Percentiles rank a stretch among this genome's conserved stretches.
These are phyloP conservation scores for Globisporangium emineosum DNA, from an alignment of 352 stramenopile species.

Conservation along the genomic window DNA sequence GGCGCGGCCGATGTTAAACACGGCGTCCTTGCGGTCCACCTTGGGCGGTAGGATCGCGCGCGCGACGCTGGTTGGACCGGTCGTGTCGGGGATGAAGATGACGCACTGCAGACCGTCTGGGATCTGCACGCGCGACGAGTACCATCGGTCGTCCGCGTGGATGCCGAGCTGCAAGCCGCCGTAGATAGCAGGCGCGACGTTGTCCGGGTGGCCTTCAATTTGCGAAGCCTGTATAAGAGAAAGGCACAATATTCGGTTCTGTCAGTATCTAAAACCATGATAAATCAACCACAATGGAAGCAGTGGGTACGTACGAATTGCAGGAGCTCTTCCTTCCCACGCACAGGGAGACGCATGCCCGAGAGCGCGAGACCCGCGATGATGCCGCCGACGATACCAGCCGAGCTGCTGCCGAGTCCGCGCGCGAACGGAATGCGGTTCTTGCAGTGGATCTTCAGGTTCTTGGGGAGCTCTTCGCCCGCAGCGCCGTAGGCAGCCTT, in stretches of 20 bases:
- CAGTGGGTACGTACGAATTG: slow-evolving; percentile 71
- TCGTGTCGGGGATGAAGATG: slow-evolving; percentile 98
- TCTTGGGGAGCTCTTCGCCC: slow-evolving; percentile 89
- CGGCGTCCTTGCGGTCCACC: slow-evolving; percentile 90
- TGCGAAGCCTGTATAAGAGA: slow-evolving; percentile 66
- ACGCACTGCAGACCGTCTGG: slow-evolving; percentile 96
- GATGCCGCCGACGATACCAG: slow-evolving; percentile 98
- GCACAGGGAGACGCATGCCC: slow-evolving; percentile 90
- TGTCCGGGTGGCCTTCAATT: slow-evolving; percentile 99
- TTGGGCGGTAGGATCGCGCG: slow-evolving; percentile 91
- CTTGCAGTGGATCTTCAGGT: slow-evolving; percentile 96
- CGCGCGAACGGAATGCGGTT: slow-evolving; percentile 97
- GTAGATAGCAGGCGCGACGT: slow-evolving; percentile 98
- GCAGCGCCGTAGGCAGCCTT: slow-evolving; percentile 95
- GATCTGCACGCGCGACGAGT: slow-evolving; percentile 95
- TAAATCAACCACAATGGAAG: background rate
- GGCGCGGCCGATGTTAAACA: slow-evolving; percentile 96
- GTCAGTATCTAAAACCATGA: background rate
- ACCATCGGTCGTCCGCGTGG: slow-evolving; percentile 94
- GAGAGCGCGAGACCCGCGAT: slow-evolving; percentile 97
- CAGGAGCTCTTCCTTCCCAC: slow-evolving; percentile 92
- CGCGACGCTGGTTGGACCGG: slow-evolving; percentile 92
- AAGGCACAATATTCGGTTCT: background rate
- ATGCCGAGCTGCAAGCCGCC: slow-evolving; percentile 96
- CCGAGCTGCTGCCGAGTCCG: slow-evolving; percentile 95